Base-by-base conservation (phyloP, 345 rosid genomes). In the Erodium maritimum region DNA sequence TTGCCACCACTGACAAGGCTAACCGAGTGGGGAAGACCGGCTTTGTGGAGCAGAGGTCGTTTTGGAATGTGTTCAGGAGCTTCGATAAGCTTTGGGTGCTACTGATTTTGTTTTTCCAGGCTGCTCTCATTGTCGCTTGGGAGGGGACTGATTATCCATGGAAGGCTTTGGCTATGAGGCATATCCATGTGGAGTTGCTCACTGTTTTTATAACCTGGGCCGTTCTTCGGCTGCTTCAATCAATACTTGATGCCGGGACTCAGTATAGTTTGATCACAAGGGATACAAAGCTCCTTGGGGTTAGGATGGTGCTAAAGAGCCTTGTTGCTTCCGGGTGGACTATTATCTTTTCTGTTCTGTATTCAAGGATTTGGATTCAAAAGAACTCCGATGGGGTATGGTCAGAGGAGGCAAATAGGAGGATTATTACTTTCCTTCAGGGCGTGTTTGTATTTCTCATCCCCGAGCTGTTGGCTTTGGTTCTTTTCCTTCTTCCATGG, bases 11-110 rank as follows among this genome's bases (percentile, higher is more conserved):
- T 54, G 20, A 48, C 10, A 88, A 80, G 72, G 21, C 19, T 10
- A 69, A 64, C 34, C 75, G 88, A 52, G 79, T 91, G 5, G 88
- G 94, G 60, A 88, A 91, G 72, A 88, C 95, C 0, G 96, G 96
- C 19, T 91, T 91, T 24, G 97, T 91, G 58, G 97, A 91, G 84
- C 87, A 86, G 57, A 72, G 97, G 67, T 75, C 96, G 19, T 91
- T 91, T 54, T 91, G 90, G 81, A 85, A 91, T 6, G 67, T 86
- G 52, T 91, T 71, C 61, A 62, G 97, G 67, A 88, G 96, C 60
- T 91, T 91, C 51, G 96, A 91, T 65, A 67, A 83, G 66, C 68
- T 86, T 14, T 91, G 95, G 95, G 75, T 86, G 61, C 21, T 88
- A 77, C 67, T 91, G 71, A 77, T 85, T 61, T 67, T 91, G 79